Conservation (phyloP, 2,329 filamentous ascomycete species). For the Lanzia echinophila region DNA sequence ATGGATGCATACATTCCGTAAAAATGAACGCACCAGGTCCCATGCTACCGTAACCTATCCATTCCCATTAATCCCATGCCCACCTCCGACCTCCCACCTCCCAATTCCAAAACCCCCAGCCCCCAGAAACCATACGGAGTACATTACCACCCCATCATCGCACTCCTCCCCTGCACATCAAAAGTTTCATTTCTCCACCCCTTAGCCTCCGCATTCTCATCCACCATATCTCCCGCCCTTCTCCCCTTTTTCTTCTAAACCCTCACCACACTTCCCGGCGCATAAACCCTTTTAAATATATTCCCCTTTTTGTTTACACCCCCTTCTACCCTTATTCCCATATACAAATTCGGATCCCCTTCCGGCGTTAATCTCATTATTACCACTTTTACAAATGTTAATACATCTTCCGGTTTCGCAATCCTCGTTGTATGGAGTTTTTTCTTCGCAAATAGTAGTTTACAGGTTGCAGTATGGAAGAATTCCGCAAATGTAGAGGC, state of each 20-base stretch:
- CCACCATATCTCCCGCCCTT: conserved; percentile 63
- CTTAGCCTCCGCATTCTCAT: conserved; percentile 42
- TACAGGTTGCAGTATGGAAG: conserved; percentile 72
- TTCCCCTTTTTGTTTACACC: conserved; percentile 46
- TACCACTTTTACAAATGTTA: conserved; percentile 77
- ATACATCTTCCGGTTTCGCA: conserved; percentile 68
- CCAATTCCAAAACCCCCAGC: not conserved
- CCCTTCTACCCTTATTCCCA: conserved; percentile 62
- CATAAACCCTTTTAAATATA: conserved; percentile 77
- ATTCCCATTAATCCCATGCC: no score
- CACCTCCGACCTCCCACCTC: no score
- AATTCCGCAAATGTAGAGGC: conserved; percentile 63
- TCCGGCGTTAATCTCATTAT: conserved; percentile 64
- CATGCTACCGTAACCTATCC: no score
- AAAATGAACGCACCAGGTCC: no score
- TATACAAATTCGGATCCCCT: conserved; percentile 70
- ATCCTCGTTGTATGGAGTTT: conserved; percentile 79
- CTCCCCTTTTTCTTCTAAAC: conserved; percentile 79
- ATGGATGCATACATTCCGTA: no score
- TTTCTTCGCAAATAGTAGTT: conserved; percentile 81
- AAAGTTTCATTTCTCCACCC: conserved; percentile 89
- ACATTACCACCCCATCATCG: not conserved
- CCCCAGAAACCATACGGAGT: no score
- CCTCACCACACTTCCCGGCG: conserved; percentile 82
- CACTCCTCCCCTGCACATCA: conserved; percentile 33